Evolutionary conservation across 306 rosid genomes (phyloP).

Genomic region (Elaeagnus macrophylla): DNA sequence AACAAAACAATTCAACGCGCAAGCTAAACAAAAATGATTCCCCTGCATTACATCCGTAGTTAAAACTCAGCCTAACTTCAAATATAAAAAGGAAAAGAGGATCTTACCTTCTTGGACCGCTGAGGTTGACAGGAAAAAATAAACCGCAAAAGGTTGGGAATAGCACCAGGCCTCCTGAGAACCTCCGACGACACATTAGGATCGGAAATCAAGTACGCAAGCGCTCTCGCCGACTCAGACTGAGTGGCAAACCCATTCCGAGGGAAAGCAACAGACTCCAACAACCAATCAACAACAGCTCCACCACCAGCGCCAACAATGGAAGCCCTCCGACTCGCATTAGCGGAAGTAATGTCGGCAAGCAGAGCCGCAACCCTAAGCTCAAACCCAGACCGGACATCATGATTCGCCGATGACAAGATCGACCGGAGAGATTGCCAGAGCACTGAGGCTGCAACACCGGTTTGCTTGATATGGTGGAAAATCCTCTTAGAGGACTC

Average conservation of each 20-base stretch:
- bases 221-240: conserved; percentile 92
- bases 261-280: conserved; percentile 73
- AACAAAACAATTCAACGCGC: too few species aligned
- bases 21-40: too few species aligned
- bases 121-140: conserved; percentile 89
- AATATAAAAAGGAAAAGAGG: not conserved
- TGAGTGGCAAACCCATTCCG: conserved; percentile 63
- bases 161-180: conserved; percentile 72
- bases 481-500: conserved; percentile 44
- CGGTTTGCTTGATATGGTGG: conserved; percentile 62
- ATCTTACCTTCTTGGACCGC: conserved; percentile 54
- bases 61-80: too few species aligned
- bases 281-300: conserved; percentile 88
- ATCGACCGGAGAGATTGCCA: conserved; percentile 84
- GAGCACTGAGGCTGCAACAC: conserved; percentile 67
- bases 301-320: conserved; percentile 87
- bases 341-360: conserved; percentile 79
- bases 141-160: conserved; percentile 79
- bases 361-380: conserved; percentile 84
- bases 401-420: conserved; percentile 81
- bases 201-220: conserved; percentile 80
- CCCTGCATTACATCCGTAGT: too few species aligned
- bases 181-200: conserved; percentile 70
- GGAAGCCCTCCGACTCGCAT: conserved; percentile 68
- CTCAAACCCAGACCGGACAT: conserved; percentile 86